Evolutionary conservation across 352 stramenopile species (phyloP), one percentile per base, ranked within the genome.

Genomic region (Phytophthora cactorum): DNA sequence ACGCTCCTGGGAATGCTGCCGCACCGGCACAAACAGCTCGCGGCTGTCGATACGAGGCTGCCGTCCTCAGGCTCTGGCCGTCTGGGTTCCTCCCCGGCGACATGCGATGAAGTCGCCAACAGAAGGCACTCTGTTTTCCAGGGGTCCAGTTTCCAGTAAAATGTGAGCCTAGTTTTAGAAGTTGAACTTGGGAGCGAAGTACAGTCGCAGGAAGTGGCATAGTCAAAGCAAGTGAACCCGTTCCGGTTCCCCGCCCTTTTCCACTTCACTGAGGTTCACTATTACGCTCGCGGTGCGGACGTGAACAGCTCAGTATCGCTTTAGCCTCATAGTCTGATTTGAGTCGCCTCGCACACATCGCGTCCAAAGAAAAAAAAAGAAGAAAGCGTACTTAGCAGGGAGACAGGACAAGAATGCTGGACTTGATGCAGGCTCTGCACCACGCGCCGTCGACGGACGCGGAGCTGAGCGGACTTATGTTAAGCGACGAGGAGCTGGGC

Each of bases 351-450:
- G 45, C 52, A 15, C 39, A 64, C 15, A 8, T 29, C 17, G 43
- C 17, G 43, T 22, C n/a, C 39, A 39, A 39, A 34, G 17, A 52
- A 8, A 49, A 27, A 15, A 34, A 50, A 22, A 22, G 22, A 22
- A 22, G 25, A 25, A 56, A 55, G 22, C 52, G 59, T 47, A 72
- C 52, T 68, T 63, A 63, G 32, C 36, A 46, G 45, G 28, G 38
- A 36, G 4, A 28, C 44, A n/a, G 7, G 22, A n/a, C 28, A 25
- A 55, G 22, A 14, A 78, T 78, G 71, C 49, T 78, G 27, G 71
- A 78, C 53, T 54, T 78, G 25, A 69, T 75, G 66, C 66, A 72
- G 28, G 64, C 62, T 45, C 62, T 75, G 49, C 55, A 62, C 41
- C 41, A 57, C 32, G 66, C 63, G 52, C 44, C 62, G 15, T 41